Conservation (phyloP, 129 eudicot species). For the Artemisia annua region DNA sequence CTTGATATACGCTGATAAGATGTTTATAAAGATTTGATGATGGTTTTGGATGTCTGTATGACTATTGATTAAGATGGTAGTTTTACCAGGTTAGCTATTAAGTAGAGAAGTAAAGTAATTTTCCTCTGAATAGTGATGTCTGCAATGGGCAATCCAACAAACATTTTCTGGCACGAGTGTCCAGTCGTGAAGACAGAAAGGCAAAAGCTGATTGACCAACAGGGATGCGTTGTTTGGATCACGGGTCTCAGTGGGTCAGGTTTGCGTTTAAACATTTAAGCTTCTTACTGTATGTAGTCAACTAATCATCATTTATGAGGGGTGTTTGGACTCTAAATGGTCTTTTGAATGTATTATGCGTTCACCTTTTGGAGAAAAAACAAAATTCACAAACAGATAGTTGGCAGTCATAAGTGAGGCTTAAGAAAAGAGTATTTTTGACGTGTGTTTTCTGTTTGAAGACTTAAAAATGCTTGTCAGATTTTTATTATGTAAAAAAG, state of each 20-base stretch:
- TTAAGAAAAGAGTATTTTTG: too few relatives aligned
- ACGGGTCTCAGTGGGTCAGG: slow-evolving; percentile 99
- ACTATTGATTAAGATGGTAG: background rate
- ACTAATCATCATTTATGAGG: background rate
- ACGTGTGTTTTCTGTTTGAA: too few relatives aligned
- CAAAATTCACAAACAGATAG: too few relatives aligned
- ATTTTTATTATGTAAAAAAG: too few relatives aligned
- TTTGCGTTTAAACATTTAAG: slow-evolving; percentile 19
- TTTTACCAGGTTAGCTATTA: slow-evolving; percentile 20
- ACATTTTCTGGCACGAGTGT: slow-evolving; percentile 87
- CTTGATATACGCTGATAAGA: background rate
- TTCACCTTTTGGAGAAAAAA: too few relatives aligned
- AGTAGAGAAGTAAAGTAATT: slow-evolving; percentile 23
- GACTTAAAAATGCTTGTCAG: too few relatives aligned
- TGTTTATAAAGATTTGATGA: background rate
- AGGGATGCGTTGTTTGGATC: slow-evolving; percentile 96
- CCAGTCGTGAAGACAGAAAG: slow-evolving; percentile 75
- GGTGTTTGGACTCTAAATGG: too few relatives aligned
- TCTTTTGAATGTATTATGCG: too few relatives aligned
- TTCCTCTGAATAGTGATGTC: slow-evolving; percentile 43
- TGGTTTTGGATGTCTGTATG: background rate
- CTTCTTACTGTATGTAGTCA: background rate
- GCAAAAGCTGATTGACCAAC: slow-evolving; percentile 87
- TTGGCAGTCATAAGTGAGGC: too few relatives aligned
- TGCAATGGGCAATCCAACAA: slow-evolving; percentile 63